Evolutionary conservation across 2,329 filamentous ascomycete species (phyloP).

Genomic region (Cladophialophora yegresii): DNA sequence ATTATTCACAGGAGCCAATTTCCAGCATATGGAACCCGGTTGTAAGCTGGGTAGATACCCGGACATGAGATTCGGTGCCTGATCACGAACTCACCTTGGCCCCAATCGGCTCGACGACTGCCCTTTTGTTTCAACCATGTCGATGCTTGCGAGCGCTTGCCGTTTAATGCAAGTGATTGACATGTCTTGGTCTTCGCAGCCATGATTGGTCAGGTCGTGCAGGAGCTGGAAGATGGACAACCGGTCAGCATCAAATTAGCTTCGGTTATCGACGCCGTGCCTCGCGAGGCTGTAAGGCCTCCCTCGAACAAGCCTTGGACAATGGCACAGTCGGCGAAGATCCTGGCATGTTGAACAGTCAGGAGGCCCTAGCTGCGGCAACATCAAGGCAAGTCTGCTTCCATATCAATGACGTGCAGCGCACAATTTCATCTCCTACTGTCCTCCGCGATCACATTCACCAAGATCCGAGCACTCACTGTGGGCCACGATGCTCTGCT

Average conservation of each 20-base stretch:
- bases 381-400: neutral
- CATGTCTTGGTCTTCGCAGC: neutral
- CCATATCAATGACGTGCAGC: neutral
- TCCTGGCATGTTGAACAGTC: neutral
- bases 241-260: neutral
- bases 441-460: neutral
- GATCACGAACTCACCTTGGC: neutral
- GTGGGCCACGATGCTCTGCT: neutral
- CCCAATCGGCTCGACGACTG: neutral
- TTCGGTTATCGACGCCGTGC: neutral
- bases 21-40: neutral
- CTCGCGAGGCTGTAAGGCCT: neutral
- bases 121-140: neutral
- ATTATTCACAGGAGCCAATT: neutral
- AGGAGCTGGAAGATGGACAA: neutral
- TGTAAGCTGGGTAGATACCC: neutral
- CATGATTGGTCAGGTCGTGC: constrained; percentile 2
- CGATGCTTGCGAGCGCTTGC: neutral
- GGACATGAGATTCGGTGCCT: neutral
- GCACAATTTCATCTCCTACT: neutral
- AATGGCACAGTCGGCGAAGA: neutral
- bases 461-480: neutral
- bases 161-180: neutral
- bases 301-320: neutral
- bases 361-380: neutral